Percentiles rank a stretch among this genome's conserved stretches.
phyloP scores from a whole-genome alignment of 2,329 filamentous ascomycete genomes.

The Onygenales sp. region DNA sequence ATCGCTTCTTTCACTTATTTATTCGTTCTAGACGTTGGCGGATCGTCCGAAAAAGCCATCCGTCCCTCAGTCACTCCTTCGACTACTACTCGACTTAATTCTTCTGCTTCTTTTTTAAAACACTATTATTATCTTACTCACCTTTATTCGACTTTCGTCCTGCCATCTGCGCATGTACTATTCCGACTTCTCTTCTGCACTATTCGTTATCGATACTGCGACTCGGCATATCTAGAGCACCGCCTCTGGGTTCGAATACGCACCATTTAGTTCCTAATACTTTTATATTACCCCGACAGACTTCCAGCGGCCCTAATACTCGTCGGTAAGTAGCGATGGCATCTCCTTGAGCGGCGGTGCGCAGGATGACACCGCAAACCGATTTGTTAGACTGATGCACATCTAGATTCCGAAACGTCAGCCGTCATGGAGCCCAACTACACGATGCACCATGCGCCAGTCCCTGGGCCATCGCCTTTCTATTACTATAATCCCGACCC shows the following conservation, averaged over 20 bases:
- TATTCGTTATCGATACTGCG: neutral
- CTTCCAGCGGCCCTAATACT: neutral
- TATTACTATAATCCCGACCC: constrained; percentile 80
- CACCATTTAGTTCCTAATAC: constrained; percentile 1
- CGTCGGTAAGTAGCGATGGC: neutral
- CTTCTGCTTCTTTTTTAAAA: neutral
- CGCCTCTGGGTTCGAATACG: neutral
- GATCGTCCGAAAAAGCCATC: neutral
- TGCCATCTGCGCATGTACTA: constrained; percentile 1
- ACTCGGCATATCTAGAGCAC: neutral
- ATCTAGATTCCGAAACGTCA: neutral
- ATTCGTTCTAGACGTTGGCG: neutral
- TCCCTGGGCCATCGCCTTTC: constrained; percentile 56
- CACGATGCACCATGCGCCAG: constrained; percentile 40
- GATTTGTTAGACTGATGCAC: neutral
- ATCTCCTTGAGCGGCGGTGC: neutral
- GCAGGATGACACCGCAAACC: neutral
- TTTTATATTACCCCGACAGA: neutral
- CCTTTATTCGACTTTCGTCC: neutral
- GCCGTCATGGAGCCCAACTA: constrained; percentile 57
- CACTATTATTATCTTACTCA: neutral
- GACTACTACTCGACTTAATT: neutral
- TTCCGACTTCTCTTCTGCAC: neutral
- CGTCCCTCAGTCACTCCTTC: constrained; percentile 1
- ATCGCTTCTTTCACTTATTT: neutral